phyloP scores from a whole-genome alignment of 495 filamentous ascomycete species.

The Umbilicaria muhlenbergii region DNA sequence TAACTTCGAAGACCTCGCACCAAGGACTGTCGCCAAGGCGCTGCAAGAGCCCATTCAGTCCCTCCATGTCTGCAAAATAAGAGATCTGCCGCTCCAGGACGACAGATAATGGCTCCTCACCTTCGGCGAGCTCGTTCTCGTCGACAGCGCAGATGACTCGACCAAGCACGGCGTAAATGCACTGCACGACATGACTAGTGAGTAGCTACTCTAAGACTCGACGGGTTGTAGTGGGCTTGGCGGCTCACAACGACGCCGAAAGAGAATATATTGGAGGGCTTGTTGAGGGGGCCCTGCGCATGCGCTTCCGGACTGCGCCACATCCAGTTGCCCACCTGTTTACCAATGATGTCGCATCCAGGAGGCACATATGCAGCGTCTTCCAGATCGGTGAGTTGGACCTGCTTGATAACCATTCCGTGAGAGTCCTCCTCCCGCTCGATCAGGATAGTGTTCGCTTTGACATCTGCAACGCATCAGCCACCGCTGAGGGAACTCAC shows the following conservation, averaged over 20 bases:
- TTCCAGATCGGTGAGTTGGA: slow-evolving; percentile 27
- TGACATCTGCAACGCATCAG: slow-evolving; percentile 14
- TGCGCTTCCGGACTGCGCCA: slow-evolving; percentile 30
- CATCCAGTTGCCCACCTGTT: slow-evolving; percentile 23
- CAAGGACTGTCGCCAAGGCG: slow-evolving; percentile 26
- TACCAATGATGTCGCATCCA: slow-evolving; percentile 16
- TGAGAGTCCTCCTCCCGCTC: slow-evolving; percentile 12
- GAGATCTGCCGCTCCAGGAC: slow-evolving; percentile 30
- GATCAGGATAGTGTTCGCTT: slow-evolving; percentile 19
- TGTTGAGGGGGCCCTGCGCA: slow-evolving; percentile 18
- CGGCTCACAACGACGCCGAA: slow-evolving; percentile 28
- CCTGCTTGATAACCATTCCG: slow-evolving; percentile 19
- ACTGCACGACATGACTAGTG: slow-evolving; percentile 7
- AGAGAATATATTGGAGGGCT: slow-evolving; percentile 27
- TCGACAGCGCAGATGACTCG: slow-evolving; percentile 16
- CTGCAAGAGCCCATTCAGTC: slow-evolving; percentile 19
- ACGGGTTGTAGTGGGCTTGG: neutral
- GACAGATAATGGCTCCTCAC: slow-evolving; percentile 31
- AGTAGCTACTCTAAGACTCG: neutral
- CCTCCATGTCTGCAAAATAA: slow-evolving; percentile 30
- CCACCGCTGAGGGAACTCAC: neutral
- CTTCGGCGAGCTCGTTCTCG: slow-evolving; percentile 16
- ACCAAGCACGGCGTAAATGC: slow-evolving; percentile 18
- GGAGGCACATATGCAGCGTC: slow-evolving; percentile 28
- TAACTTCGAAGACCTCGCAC: slow-evolving; percentile 17